Evolutionary conservation across 345 rosid species (phyloP).

Genomic region (Conringia planisiliqua): DNA sequence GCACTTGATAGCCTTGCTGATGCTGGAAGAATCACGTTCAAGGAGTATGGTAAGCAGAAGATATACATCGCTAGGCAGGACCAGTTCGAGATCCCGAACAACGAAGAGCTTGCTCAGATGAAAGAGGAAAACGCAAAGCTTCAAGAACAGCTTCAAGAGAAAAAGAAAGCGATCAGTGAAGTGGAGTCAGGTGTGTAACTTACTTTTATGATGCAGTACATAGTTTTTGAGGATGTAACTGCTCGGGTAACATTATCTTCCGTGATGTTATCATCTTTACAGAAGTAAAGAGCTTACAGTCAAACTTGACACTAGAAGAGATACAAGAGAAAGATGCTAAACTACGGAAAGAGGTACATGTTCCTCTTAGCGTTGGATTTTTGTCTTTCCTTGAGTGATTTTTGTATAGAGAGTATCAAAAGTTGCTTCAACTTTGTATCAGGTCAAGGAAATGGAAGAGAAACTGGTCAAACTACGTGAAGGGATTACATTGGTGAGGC

Average conservation of each 20-base stretch:
- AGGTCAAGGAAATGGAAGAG: constrained; percentile 77
- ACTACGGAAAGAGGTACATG: constrained; percentile 60
- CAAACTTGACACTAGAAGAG: constrained; percentile 74
- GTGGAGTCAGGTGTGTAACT: constrained; percentile 62
- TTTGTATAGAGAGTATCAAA: not conserved
- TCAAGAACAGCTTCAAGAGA: constrained; percentile 60
- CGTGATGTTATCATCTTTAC: constrained; percentile 27
- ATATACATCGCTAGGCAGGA: constrained; percentile 87
- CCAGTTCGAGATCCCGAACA: constrained; percentile 83
- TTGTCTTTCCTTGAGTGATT: not conserved
- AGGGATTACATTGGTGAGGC: constrained; percentile 75
- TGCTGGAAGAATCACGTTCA: constrained; percentile 63
- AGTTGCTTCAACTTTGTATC: constrained; percentile 5
- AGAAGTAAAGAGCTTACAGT: constrained; percentile 70
- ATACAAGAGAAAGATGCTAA: constrained; percentile 58
- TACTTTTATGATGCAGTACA: not conserved
- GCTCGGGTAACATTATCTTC: not conserved
- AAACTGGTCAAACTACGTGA: constrained; percentile 62
- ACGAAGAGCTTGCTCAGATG: constrained; percentile 74
- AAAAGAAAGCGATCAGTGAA: constrained; percentile 53
- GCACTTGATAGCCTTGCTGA: constrained; percentile 84
- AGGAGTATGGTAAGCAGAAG: constrained; percentile 98
- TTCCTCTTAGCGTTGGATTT: not conserved
- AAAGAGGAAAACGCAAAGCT: constrained; percentile 66
- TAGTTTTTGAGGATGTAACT: not conserved